These are phyloP conservation scores for Eucalyptus cladocalyx DNA, from an alignment of 345 rosid species.

Conservation along the genomic window DNA sequence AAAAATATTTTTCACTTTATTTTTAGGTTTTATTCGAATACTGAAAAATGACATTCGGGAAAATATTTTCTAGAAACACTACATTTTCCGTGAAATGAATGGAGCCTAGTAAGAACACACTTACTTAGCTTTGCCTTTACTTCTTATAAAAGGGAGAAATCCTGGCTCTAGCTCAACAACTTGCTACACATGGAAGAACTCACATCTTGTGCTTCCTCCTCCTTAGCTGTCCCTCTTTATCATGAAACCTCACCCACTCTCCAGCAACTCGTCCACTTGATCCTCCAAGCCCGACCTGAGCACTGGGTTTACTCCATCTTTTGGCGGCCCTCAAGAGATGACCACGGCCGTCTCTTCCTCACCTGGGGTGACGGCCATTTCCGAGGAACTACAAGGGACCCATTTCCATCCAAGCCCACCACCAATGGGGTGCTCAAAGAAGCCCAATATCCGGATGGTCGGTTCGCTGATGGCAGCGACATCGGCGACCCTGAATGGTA, in stretches of 20 bases:
- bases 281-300: background rate
- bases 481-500: background rate
- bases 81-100: fast-evolving
- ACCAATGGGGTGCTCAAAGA: background rate
- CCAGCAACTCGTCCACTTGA: background rate
- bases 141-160: background rate
- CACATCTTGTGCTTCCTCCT: background rate
- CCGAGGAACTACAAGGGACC: background rate
- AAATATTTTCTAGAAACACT: fast-evolving
- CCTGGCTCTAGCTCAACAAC: background rate
- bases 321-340: background rate
- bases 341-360: background rate
- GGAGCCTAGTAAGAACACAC: too few species aligned
- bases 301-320: conserved; percentile 10
- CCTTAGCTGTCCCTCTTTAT: background rate
- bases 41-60: fast-evolving
- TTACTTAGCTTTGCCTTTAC: background rate
- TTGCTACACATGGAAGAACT: background rate
- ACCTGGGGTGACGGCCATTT: background rate
- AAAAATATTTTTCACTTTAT: too few species aligned
- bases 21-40: fast-evolving
- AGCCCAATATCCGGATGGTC: conserved; percentile 3
- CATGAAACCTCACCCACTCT: background rate
- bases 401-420: background rate
- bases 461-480: background rate